Evolutionary conservation across 345 rosid species (phyloP).

Genomic region (Murraya koenigii): DNA sequence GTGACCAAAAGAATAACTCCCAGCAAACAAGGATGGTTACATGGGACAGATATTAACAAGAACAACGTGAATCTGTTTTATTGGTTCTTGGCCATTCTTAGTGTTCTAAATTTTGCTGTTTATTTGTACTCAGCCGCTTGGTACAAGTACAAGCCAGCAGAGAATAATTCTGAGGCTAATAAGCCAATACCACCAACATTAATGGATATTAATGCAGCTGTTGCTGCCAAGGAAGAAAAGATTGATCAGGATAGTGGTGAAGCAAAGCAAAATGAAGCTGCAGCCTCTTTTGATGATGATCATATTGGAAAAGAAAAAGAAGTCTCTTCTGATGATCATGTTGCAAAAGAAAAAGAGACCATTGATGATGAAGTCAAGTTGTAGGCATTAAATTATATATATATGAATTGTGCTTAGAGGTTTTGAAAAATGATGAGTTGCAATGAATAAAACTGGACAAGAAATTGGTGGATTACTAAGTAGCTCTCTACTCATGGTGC

Average conservation of each 20-base stretch:
- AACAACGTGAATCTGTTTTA: slow-evolving; percentile 44
- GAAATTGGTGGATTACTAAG: too few relatives aligned
- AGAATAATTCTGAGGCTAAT: slow-evolving; percentile 2
- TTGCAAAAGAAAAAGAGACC: not conserved
- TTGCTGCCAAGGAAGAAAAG: not conserved
- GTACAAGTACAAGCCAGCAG: slow-evolving; percentile 40
- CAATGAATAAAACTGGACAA: not conserved
- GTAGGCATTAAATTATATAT: too few relatives aligned
- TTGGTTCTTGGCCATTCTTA: slow-evolving; percentile 43
- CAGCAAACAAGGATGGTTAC: slow-evolving; percentile 43
- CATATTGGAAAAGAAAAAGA: not conserved
- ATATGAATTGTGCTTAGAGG: not conserved
- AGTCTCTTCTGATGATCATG: not conserved
- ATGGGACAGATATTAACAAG: slow-evolving; percentile 28
- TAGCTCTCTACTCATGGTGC: too few relatives aligned
- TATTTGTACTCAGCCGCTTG: slow-evolving; percentile 37
- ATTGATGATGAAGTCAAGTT: not conserved
- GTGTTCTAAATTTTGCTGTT: slow-evolving; percentile 30
- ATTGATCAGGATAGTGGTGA: not conserved
- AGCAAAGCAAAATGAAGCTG: not conserved
- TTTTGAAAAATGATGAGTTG: not conserved
- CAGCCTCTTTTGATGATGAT: not conserved
- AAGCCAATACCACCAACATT: too few relatives aligned
- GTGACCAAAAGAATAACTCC: slow-evolving; percentile 29
- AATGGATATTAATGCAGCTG: not conserved